These are phyloP conservation scores for Larix kaempferi DNA, from an alignment of 75 land plant genomes.

Conservation along the genomic window DNA sequence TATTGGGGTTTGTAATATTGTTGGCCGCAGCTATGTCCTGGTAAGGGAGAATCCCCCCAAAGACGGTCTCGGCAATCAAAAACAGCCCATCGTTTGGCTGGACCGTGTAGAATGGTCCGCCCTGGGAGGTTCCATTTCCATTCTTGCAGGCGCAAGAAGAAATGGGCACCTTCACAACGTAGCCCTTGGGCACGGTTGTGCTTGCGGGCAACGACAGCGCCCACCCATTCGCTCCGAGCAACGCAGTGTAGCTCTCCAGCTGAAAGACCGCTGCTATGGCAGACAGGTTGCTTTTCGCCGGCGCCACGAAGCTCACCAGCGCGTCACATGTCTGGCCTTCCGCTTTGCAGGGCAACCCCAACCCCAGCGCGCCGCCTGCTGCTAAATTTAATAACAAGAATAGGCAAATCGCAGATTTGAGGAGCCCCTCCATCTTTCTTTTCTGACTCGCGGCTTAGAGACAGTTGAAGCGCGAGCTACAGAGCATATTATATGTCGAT, in stretches of 20 bases:
- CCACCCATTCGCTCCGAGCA: conserved; percentile 34
- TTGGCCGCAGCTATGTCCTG: conserved; percentile 18
- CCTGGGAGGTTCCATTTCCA: not conserved
- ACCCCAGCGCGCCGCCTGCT: not conserved
- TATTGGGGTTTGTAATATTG: not conserved
- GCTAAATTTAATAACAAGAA: too few relatives aligned
- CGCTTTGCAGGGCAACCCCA: conserved; percentile 1
- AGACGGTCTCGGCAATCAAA: conserved; percentile 3
- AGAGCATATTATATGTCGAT: too few relatives aligned
- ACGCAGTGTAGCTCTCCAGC: conserved; percentile 18
- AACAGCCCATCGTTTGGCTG: not conserved
- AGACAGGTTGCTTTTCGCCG: conserved; percentile 21
- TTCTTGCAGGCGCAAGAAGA: not conserved
- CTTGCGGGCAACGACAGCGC: conserved; percentile 8
- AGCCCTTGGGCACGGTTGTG: not conserved
- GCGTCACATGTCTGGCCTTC: conserved; percentile 15
- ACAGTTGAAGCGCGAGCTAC: too few relatives aligned
- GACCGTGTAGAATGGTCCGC: conserved; percentile 11
- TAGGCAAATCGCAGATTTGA: too few relatives aligned
- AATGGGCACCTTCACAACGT: conserved; percentile 11
- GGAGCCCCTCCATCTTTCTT: too few relatives aligned
- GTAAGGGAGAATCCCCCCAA: conserved; percentile 11
- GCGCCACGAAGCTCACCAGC: conserved; percentile 23
- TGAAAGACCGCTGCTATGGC: conserved; percentile 21
- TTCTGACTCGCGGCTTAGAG: too few relatives aligned